Evolutionary conservation across 2,329 filamentous ascomycete genomes (phyloP).

Genomic region (Sordariomycetes sp.): DNA sequence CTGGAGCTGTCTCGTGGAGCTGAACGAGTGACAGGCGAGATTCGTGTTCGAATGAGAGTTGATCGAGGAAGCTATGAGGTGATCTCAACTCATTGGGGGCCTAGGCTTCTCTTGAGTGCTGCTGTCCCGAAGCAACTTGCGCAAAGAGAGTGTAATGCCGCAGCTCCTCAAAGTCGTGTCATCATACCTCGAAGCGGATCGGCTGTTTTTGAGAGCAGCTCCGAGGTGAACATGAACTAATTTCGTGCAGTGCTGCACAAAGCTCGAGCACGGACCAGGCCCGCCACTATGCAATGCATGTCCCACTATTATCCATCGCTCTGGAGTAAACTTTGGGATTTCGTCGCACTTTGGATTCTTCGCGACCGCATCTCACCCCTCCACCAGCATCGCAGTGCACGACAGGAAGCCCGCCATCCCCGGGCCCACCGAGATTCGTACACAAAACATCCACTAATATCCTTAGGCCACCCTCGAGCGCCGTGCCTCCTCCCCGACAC

Average conservation of each 20-base stretch:
- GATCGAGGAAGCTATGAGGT: not conserved
- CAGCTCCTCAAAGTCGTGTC: not conserved
- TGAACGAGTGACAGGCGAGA: not conserved
- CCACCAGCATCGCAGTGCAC: not conserved
- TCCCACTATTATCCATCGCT: not conserved
- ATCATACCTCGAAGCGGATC: not conserved
- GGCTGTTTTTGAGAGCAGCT: no score
- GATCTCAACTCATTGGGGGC: not conserved
- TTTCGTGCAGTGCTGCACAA: not conserved
- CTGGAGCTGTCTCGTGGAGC: not conserved
- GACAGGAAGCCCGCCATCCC: not conserved
- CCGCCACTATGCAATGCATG: not conserved
- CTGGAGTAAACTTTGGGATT: not conserved
- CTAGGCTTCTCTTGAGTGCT: not conserved
- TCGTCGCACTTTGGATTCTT: not conserved
- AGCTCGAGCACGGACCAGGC: not conserved
- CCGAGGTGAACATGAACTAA: not conserved
- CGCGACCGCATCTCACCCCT: slow-evolving; percentile 1
- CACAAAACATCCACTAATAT: not conserved
- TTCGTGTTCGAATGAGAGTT: not conserved
- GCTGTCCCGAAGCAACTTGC: not conserved
- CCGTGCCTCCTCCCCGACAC: not conserved
- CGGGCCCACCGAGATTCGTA: not conserved
- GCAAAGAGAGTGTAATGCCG: not conserved
- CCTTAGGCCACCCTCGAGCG: slow-evolving; percentile 2